Conservation (phyloP, 208 protist genomes). For the Trypanosoma scelopori region DNA sequence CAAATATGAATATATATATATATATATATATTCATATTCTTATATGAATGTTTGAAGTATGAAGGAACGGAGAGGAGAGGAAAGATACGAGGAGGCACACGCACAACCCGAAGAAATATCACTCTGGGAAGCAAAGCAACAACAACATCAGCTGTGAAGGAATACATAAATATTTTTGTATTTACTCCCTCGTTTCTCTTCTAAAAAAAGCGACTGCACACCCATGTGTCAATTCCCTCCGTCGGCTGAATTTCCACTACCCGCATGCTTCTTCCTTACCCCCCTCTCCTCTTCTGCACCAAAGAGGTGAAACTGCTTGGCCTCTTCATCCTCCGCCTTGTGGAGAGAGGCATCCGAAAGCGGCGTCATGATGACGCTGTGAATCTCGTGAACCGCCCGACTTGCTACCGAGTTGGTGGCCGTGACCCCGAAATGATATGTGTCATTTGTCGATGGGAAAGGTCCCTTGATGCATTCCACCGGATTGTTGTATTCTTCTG, state of each 20-base stretch:
- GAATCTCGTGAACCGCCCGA: constrained; percentile 36
- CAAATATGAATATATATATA: not conserved
- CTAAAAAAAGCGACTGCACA: too few species aligned
- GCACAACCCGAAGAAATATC: too few species aligned
- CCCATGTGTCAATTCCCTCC: too few species aligned
- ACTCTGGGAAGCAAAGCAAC: too few species aligned
- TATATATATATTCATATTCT: not conserved
- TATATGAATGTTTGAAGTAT: too few species aligned
- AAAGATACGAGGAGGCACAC: too few species aligned
- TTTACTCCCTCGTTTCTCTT: too few species aligned
- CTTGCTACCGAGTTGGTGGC: constrained; percentile 22
- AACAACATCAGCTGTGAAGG: too few species aligned
- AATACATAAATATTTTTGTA: too few species aligned
- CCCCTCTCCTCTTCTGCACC: constrained; percentile 13
- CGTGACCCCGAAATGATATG: constrained; percentile 40
- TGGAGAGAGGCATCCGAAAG: constrained; percentile 26
- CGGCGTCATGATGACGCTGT: constrained; percentile 47
- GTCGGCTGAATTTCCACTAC: too few species aligned
- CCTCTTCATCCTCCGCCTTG: constrained; percentile 24
- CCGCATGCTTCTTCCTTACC: not conserved
- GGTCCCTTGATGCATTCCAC: constrained; percentile 20
- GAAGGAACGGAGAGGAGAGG: too few species aligned
- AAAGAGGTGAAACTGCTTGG: constrained; percentile 23
- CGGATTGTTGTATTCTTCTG: constrained; percentile 11
- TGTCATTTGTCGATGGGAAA: not conserved